Conservation (phyloP, 345 rosid genomes). For the Nephelium lappaceum region DNA sequence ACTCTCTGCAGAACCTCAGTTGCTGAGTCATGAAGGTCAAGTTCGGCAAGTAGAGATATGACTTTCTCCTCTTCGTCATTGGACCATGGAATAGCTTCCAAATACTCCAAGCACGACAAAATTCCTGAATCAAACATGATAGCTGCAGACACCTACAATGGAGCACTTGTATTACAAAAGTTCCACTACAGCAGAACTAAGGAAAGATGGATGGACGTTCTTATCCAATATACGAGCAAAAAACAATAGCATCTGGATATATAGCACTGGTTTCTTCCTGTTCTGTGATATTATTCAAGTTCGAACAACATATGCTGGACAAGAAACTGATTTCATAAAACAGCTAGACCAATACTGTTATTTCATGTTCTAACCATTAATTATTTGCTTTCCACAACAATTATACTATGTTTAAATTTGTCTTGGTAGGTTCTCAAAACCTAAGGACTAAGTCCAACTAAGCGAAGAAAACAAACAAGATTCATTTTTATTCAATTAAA, state of each 20-base stretch:
- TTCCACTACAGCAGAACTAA: conserved; percentile 9
- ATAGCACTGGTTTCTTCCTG: not conserved
- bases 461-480: not conserved
- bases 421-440: not conserved
- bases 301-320: not conserved
- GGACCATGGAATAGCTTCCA: conserved; percentile 97
- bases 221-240: not conserved
- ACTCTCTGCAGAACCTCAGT: conserved; percentile 76
- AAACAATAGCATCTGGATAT: not conserved
- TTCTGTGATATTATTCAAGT: not conserved
- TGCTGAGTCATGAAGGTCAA: conserved; percentile 61
- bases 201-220: not conserved
- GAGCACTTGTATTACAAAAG: conserved; percentile 6
- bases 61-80: conserved; percentile 77
- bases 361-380: not conserved
- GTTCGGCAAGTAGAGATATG: conserved; percentile 61
- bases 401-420: too few relatives aligned
- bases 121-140: conserved; percentile 75
- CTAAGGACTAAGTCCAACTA: not conserved
- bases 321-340: not conserved
- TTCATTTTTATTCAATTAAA: not conserved
- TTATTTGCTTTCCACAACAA: not conserved
- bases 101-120: conserved; percentile 69
- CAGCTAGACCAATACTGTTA: not conserved
- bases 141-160: conserved; percentile 73